Evolutionary conservation across 2,329 filamentous ascomycete species (phyloP).

Genomic region (Dactylellina haptotyla): DNA sequence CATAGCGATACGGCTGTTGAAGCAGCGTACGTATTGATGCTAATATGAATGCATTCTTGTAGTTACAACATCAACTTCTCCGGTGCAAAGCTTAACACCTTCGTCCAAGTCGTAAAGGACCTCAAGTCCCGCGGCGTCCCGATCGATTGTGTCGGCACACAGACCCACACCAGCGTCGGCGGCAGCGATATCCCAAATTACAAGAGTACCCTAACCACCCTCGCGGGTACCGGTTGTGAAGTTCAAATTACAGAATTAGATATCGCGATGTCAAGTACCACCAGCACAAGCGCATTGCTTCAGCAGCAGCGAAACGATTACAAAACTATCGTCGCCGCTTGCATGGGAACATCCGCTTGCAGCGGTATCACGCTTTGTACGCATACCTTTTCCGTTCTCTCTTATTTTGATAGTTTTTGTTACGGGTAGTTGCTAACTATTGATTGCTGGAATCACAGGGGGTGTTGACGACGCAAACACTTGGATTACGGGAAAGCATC

Average conservation of each 20-base stretch:
- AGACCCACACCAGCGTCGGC: conserved; percentile 55
- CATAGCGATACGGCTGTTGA: no score
- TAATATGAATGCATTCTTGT: not conserved
- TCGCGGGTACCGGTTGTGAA: conserved; percentile 63
- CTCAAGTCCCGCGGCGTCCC: conserved; percentile 37
- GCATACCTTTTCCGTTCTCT: not conserved
- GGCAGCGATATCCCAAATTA: conserved; percentile 61
- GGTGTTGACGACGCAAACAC: conserved; percentile 65
- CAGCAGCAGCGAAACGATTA: conserved; percentile 56
- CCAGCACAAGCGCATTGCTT: conserved; percentile 59
- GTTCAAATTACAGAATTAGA: conserved; percentile 77
- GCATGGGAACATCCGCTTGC: conserved; percentile 69
- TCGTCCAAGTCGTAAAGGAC: conserved; percentile 40
- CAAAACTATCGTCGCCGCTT: conserved; percentile 66
- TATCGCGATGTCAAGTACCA: conserved; percentile 68
- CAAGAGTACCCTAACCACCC: conserved; percentile 55
- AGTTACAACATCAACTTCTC: conserved; percentile 46
- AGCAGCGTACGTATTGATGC: not conserved
- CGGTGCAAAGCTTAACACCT: conserved; percentile 39
- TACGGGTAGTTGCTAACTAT: not conserved
- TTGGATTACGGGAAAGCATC: conserved; percentile 65
- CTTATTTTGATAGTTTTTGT: not conserved
- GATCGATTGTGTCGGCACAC: conserved; percentile 45
- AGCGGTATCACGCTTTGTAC: conserved; percentile 72
- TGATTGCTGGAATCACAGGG: no score